phyloP scores from a whole-genome alignment of 2,329 filamentous ascomycete genomes.

The Aspergillus phoenicis region DNA sequence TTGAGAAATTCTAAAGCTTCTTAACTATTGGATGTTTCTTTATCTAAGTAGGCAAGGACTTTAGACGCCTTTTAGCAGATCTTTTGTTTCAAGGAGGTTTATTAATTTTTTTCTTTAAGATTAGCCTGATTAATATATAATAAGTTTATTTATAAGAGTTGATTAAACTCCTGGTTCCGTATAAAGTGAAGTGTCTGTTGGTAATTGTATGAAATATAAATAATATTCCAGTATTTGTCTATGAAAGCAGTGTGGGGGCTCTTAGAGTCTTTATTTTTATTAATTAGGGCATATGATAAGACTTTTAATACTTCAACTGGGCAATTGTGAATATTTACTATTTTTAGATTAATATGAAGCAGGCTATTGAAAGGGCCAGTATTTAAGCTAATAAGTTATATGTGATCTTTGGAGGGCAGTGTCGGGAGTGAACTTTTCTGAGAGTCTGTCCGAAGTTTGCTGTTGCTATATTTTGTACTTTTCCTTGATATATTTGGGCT shows the following conservation, averaged over 20 bases:
- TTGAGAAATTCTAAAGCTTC: not conserved
- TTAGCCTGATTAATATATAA: not conserved
- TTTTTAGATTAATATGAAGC: not conserved
- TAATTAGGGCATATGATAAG: slow-evolving; percentile 1
- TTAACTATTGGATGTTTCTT: not conserved
- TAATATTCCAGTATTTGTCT: slow-evolving; percentile 6
- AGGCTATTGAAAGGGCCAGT: not conserved
- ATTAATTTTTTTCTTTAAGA: not conserved
- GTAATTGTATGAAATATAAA: not conserved
- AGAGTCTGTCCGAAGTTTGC: not conserved
- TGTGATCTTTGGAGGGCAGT: slow-evolving; percentile 5
- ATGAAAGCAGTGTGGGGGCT: not conserved
- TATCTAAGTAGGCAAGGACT: slow-evolving; percentile 8
- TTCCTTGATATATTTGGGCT: no score
- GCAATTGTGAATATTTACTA: not conserved
- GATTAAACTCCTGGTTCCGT: not conserved
- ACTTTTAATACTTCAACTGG: not conserved
- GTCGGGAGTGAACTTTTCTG: not conserved
- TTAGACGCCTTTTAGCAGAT: slow-evolving; percentile 2
- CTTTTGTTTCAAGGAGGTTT: not conserved
- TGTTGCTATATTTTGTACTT: no score
- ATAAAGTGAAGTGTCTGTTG: not conserved
- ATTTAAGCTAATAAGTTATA: slow-evolving; percentile 5
- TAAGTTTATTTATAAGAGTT: slow-evolving; percentile 4
- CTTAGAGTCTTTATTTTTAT: not conserved